Percentiles rank a stretch among this genome's conserved stretches.
Conservation (phyloP, 1,284 basidiomycete species). For the Amylostereum chailletii region DNA sequence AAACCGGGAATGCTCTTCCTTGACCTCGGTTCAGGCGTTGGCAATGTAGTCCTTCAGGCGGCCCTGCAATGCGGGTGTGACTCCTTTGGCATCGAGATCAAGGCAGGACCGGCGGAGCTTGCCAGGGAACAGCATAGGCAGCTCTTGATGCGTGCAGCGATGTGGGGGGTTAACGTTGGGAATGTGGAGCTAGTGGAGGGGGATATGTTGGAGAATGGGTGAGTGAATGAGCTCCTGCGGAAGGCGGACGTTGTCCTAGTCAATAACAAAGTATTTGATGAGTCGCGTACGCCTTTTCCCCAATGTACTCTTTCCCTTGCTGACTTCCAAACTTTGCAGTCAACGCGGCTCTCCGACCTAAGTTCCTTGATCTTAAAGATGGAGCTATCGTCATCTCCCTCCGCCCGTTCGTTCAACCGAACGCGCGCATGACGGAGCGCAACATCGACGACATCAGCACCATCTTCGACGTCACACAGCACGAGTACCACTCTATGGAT, state of each 20-base stretch:
- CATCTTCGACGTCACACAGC: slow-evolving; percentile 66
- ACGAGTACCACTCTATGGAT: slow-evolving; percentile 55
- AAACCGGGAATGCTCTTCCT: slow-evolving; percentile 55
- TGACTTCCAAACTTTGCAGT: slow-evolving; percentile 30
- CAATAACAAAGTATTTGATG: slow-evolving; percentile 73
- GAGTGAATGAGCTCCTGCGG: slow-evolving; percentile 51
- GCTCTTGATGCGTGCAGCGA: slow-evolving; percentile 52
- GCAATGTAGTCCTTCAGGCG: slow-evolving; percentile 70
- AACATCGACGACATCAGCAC: slow-evolving; percentile 70
- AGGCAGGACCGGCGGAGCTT: slow-evolving; percentile 54
- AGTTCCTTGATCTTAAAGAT: slow-evolving; percentile 73
- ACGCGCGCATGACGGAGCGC: slow-evolving; percentile 62
- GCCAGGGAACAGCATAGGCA: slow-evolving; percentile 55
- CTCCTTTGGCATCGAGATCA: slow-evolving; percentile 63
- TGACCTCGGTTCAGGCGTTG: slow-evolving; percentile 74
- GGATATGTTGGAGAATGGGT: slow-evolving; percentile 57
- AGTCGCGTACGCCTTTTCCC: slow-evolving; percentile 40
- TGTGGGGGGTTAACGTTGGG: slow-evolving; percentile 69
- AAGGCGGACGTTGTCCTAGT: slow-evolving; percentile 70
- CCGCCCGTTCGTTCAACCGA: slow-evolving; percentile 57
- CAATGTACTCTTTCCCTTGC: not conserved
- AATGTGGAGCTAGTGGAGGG: slow-evolving; percentile 66
- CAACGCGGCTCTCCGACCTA: slow-evolving; percentile 63
- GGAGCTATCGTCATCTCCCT: slow-evolving; percentile 73
- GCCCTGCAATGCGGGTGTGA: slow-evolving; percentile 67